Percentiles rank a stretch among this genome's conserved stretches.
Conservation (phyloP, 2,329 filamentous ascomycete species). For the Trichoderma semiorbis region DNA sequence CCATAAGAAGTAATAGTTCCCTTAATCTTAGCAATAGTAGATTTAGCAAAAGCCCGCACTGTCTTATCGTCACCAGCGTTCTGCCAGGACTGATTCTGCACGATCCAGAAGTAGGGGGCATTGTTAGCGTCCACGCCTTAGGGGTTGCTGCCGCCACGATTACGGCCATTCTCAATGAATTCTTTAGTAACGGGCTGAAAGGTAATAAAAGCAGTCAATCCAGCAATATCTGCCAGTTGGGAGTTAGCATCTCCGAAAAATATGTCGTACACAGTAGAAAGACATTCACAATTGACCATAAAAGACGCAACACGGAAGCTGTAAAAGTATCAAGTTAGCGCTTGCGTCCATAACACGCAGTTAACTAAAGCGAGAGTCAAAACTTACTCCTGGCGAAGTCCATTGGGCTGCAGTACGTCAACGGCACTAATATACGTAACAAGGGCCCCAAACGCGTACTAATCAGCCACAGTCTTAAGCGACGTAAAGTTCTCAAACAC, state of each 20-base stretch:
- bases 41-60: background rate
- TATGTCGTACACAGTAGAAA: background rate
- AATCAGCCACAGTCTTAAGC: background rate
- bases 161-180: background rate
- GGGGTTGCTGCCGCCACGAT: slow-evolving; percentile 1
- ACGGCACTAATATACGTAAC: background rate
- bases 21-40: background rate
- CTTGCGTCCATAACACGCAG: background rate
- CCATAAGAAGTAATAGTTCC: background rate
- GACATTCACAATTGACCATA: background rate
- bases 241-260: background rate
- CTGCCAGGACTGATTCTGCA: background rate
- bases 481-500: background rate
- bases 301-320: slow-evolving; percentile 1
- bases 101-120: background rate
- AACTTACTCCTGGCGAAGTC: slow-evolving; percentile 2
- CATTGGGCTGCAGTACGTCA: background rate
- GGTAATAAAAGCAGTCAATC: background rate
- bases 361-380: background rate
- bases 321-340: background rate
- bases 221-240: background rate
- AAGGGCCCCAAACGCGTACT: slow-evolving; percentile 1
- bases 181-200: background rate
- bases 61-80: background rate
- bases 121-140: background rate